Conservation (phyloP, 805 yeast species). For the Candida methanosorbosa region DNA sequence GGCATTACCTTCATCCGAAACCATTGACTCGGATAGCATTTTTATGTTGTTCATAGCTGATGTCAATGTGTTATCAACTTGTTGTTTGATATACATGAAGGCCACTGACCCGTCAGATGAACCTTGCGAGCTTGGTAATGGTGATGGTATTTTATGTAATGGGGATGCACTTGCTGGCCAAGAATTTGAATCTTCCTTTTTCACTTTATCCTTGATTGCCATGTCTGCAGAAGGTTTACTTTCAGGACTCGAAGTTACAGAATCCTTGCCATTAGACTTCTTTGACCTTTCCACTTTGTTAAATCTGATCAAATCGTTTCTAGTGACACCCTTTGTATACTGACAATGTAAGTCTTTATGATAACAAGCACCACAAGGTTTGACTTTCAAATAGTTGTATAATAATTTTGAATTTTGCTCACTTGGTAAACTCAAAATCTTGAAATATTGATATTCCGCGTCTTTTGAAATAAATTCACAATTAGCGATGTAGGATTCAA, state of each 20-base stretch:
- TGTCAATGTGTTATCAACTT: too few species aligned
- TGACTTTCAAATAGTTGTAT: constrained; percentile 32
- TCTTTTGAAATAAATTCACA: constrained; percentile 19
- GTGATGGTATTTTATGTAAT: too few species aligned
- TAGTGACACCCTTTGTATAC: constrained; percentile 59
- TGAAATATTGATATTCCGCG: constrained; percentile 1
- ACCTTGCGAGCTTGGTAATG: too few species aligned
- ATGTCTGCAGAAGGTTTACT: too few species aligned
- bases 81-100: neutral
- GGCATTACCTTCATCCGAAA: too few species aligned
- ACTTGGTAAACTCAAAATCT: neutral
- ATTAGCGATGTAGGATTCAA: constrained; percentile 20
- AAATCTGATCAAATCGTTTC: constrained; percentile 43
- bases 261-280: too few species aligned
- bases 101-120: constrained; percentile 2
- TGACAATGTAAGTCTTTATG: constrained; percentile 36
- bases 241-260: too few species aligned
- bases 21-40: too few species aligned
- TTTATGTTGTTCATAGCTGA: too few species aligned
- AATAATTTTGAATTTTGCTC: constrained; percentile 2
- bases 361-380: constrained; percentile 48
- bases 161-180: too few species aligned
- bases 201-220: too few species aligned
- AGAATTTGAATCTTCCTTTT: too few species aligned
- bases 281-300: constrained; percentile 21